Conservation (phyloP, 345 rosid genomes). For the Salix exigua region DNA sequence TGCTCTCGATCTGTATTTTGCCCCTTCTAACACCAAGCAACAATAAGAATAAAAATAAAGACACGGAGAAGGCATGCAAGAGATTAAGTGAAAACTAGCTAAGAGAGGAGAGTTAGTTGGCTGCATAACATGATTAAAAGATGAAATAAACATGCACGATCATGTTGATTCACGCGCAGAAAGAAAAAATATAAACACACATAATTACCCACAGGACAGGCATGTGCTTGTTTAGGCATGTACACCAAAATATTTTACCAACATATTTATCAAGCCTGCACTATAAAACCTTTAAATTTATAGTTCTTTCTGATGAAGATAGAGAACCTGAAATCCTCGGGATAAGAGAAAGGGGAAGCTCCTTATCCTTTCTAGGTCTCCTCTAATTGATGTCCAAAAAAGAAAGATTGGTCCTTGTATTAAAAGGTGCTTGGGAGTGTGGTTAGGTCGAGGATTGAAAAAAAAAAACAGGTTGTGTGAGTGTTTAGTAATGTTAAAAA, state of each 20-base stretch:
- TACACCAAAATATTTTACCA: neutral
- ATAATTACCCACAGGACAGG: neutral
- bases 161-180: neutral
- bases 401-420: constrained; percentile 25
- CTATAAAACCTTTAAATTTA: neutral
- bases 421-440: neutral
- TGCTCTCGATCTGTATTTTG: neutral
- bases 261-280: neutral
- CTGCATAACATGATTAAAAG: neutral
- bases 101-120: neutral
- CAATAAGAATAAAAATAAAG: no score
- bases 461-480: no score
- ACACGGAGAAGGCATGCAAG: neutral
- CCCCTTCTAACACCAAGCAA: no score
- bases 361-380: constrained; percentile 22
- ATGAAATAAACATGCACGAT: neutral
- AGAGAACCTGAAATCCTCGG: constrained; percentile 32
- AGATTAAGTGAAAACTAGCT: neutral
- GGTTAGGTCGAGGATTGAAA: no score
- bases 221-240: no score
- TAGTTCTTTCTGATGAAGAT: neutral
- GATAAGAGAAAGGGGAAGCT: constrained; percentile 21
- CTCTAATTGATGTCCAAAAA: constrained; percentile 23
- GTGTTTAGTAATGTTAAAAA: no score
- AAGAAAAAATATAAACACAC: neutral